Evolutionary conservation across 2,329 filamentous ascomycete genomes (phyloP), one percentile per base, ranked within the genome.

Genomic region (Phialophora macrospora): DNA sequence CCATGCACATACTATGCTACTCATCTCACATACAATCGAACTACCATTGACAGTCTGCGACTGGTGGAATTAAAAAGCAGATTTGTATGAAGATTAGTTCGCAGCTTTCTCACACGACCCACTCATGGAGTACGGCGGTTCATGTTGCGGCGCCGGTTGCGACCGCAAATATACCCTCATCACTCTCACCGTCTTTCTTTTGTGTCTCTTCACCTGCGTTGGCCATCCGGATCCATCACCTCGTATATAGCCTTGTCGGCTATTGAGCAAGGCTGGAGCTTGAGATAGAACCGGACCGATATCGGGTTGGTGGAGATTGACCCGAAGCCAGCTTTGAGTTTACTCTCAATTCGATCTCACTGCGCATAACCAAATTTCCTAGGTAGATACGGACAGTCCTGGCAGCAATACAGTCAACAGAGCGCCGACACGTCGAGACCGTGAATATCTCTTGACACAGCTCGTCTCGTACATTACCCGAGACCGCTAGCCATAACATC

Each of bases 251-350:
- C 41, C 34, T 48, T 51, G 48, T 26, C 48, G 48, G 48, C 48
- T 51, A 26, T 28, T 51, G 22, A 26, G 48, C 20, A 22, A 51
- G 20, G 24, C 20, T 51, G n/a, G 7, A 24, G n/a, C n/a, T 22
- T 49, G 20, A 14, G 20, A n/a, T 38, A 28, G 48, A 52, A 41
- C 58, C 58, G 44, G 46, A 26, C 58, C 58, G 48, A 60, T 60
- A 17, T 60, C 58, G 58, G 46, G 48, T 60, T 48, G 58, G 58
- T 38, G 46, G 7, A 52, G 22, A 60, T 48, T 60, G 58, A 60
- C 58, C 58, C 58, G 58, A 58, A 59, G 56, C 17, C 41, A 34
- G 24, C 28, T 44, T 51, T 48, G 56, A 59, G 34, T 59, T 48
- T 28, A 60, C 24, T 51, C 22, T 32, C 44, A 8, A 60, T 11